Percentiles rank a stretch among this genome's conserved stretches.
phyloP scores from a whole-genome alignment of 192 early-diverging fungal species.

The Glomus cerebriforme region DNA sequence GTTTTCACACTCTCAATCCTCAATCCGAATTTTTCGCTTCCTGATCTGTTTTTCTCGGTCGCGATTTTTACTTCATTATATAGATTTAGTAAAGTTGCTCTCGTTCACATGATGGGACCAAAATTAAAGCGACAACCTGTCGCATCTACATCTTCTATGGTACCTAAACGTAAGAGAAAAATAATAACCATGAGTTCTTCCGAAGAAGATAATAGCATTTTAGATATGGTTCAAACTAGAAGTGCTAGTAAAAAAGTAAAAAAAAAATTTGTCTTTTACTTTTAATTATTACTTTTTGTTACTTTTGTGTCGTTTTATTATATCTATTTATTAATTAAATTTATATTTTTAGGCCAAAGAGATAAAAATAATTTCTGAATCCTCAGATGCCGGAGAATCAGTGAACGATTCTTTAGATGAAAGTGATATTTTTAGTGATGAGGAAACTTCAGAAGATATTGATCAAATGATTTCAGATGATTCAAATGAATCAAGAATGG shows the following conservation, averaged over 20 bases:
- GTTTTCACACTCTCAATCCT: not conserved
- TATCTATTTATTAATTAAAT: too few relatives aligned
- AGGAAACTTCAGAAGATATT: too few relatives aligned
- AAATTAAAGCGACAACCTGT: not conserved
- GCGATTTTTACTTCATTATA: not conserved
- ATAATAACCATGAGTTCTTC: not conserved
- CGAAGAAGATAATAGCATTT: not conserved
- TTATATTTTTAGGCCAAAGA: not conserved
- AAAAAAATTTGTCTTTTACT: too few relatives aligned
- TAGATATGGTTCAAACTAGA: not conserved
- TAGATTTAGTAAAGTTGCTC: not conserved
- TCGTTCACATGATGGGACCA: not conserved
- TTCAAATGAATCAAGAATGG: not conserved
- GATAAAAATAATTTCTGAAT: not conserved
- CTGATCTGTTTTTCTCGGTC: not conserved
- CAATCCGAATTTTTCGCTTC: not conserved
- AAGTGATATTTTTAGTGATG: too few relatives aligned
- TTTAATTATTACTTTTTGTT: too few relatives aligned
- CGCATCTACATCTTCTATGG: not conserved
- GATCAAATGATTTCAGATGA: not conserved
- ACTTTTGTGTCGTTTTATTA: too few relatives aligned
- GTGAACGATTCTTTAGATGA: too few relatives aligned
- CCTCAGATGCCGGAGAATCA: not conserved
- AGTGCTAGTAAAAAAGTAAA: not conserved
- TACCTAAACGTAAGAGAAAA: not conserved